phyloP scores from a whole-genome alignment of 2,329 filamentous ascomycete genomes.

The Scedosporium dehoogii region DNA sequence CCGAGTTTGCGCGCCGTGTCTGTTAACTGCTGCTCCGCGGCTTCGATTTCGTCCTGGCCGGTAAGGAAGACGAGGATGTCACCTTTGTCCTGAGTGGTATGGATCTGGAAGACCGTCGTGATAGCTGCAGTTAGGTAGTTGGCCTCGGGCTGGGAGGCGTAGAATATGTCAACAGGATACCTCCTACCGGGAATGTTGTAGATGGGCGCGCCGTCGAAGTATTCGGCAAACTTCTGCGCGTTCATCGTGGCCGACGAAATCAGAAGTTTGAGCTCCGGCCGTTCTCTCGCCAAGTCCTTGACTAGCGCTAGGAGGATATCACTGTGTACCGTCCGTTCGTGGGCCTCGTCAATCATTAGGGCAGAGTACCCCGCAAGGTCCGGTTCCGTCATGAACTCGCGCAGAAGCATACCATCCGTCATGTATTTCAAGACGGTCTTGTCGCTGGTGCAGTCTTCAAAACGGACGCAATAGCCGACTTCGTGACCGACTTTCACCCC shows the following conservation, averaged over 20 bases:
- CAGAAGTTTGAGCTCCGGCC: constrained; percentile 79
- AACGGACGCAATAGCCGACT: constrained; percentile 90
- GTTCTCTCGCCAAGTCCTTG: constrained; percentile 75
- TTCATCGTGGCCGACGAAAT: constrained; percentile 95
- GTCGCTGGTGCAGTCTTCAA: constrained; percentile 84
- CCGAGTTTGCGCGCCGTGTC: constrained; percentile 84
- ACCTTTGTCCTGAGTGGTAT: constrained; percentile 72
- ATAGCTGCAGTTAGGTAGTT: constrained; percentile 89
- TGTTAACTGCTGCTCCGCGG: constrained; percentile 70
- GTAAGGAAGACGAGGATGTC: constrained; percentile 94
- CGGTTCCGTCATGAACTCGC: constrained; percentile 84
- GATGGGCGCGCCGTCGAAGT: constrained; percentile 87
- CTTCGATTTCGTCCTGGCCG: constrained; percentile 92
- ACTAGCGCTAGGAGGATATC: constrained; percentile 83
- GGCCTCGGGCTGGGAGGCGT: constrained; percentile 81
- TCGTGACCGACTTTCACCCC: constrained; percentile 82
- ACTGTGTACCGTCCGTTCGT: constrained; percentile 85
- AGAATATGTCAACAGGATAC: constrained; percentile 86
- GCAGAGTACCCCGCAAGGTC: constrained; percentile 73
- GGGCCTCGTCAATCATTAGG: constrained; percentile 94
- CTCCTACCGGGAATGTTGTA: constrained; percentile 88
- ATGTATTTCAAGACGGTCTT: constrained; percentile 92
- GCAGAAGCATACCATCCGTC: constrained; percentile 91
- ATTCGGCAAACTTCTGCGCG: constrained; percentile 81
- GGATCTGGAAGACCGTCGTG: constrained; percentile 91